These are phyloP conservation scores for Lipomyces lipofer DNA, from an alignment of 805 yeast species.

Conservation along the genomic window DNA sequence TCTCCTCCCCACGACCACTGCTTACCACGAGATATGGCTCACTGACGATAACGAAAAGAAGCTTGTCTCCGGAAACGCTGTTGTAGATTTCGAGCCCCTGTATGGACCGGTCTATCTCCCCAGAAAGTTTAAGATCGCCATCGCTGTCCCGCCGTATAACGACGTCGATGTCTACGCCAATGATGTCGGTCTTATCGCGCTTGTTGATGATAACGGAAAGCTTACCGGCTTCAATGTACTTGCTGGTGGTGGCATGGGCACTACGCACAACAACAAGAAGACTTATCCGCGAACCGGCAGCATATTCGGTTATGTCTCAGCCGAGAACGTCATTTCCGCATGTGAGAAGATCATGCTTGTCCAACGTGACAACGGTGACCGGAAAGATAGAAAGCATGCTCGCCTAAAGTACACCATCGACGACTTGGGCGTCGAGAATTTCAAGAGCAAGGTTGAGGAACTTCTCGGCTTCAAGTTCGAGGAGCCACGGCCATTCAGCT, in stretches of 20 bases:
- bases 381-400: constrained; percentile 95
- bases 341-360: constrained; percentile 92
- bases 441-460: constrained; percentile 78
- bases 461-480: constrained; percentile 74
- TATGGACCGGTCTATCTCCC: constrained; percentile 88
- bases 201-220: constrained; percentile 53
- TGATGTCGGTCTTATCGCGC: constrained; percentile 90
- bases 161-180: constrained; percentile 97
- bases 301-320: constrained; percentile 70
- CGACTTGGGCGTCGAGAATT: constrained; percentile 85
- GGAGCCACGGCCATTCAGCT: constrained; percentile 68
- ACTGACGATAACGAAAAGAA: constrained; percentile 70
- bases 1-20: constrained; percentile 86
- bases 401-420: constrained; percentile 96
- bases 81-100: constrained; percentile 80
- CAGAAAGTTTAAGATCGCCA: constrained; percentile 91
- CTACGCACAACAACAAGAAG: constrained; percentile 94
- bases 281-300: constrained; percentile 96
- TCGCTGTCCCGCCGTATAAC: constrained; percentile 92
- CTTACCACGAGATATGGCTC: constrained; percentile 96
- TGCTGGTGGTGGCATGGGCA: constrained; percentile 99
- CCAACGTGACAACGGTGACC: constrained; percentile 93
- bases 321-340: constrained; percentile 68
- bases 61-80: constrained; percentile 80
- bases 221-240: constrained; percentile 82